phyloP scores from a whole-genome alignment of 805 yeast genomes.

The Trichomonascus vanleenenianus region DNA sequence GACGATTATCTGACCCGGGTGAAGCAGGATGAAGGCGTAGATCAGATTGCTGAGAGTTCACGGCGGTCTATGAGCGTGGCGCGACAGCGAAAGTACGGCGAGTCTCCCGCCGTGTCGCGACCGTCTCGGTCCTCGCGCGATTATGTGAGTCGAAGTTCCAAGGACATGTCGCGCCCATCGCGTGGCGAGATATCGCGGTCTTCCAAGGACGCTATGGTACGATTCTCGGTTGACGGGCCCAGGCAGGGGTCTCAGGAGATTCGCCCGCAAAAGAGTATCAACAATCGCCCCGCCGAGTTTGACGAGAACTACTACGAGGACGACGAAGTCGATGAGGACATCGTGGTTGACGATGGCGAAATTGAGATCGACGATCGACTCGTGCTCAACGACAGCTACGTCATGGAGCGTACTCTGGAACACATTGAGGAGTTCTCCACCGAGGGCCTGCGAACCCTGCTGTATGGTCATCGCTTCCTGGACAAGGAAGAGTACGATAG shows the following conservation, averaged over 20 bases:
- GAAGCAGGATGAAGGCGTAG: conserved; percentile 23
- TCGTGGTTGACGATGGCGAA: conserved; percentile 3
- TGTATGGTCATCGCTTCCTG: conserved; percentile 75
- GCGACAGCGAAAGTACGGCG: conserved; percentile 20
- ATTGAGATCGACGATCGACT: conserved; percentile 42
- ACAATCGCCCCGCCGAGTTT: neutral
- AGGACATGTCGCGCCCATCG: neutral
- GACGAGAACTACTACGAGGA: neutral
- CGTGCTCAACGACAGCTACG: conserved; percentile 62
- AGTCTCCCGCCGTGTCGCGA: conserved; percentile 1
- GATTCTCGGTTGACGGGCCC: neutral
- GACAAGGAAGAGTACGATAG: conserved; percentile 45
- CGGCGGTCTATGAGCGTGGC: conserved; percentile 20
- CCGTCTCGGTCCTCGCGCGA: neutral
- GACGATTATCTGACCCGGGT: conserved; percentile 21
- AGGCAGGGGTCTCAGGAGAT: too few species aligned
- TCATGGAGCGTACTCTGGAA: conserved; percentile 76
- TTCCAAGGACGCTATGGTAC: too few species aligned
- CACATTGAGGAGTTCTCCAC: conserved; percentile 92
- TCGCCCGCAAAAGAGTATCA: neutral
- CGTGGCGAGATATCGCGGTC: neutral
- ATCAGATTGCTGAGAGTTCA: conserved; percentile 23
- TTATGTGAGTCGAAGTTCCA: neutral
- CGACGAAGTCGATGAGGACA: neutral
- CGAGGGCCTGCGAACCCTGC: conserved; percentile 85